Evolutionary conservation across 139 green algal genomes (phyloP), one percentile per base, ranked within the genome.

Genomic region (Closterium sp.): DNA sequence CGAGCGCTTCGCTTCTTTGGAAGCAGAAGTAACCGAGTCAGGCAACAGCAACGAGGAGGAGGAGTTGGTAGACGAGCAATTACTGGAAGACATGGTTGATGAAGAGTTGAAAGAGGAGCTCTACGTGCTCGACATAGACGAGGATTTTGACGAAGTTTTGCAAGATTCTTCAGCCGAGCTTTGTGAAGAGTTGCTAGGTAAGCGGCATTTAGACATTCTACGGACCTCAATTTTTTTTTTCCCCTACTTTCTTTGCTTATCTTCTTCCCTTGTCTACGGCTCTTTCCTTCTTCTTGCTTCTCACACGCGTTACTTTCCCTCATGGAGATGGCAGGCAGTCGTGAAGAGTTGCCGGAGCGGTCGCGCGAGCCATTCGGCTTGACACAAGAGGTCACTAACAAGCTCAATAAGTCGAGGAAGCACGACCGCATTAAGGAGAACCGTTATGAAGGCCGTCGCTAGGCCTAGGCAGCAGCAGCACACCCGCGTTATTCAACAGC

Each of bases 331-430:
- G 16, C 55, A 76, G 16, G 55, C 55, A 76, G 12, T 76, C 55
- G 55, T 76, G 4, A 76, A 28, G 55, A 76, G 12, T 19, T 76
- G 23, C 55, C 55, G 55, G 55, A 76, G 55, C 55, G 55, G 55
- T 76, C 55, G 55, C 3, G 55, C 55, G 55, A 76, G 33, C 84
- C 33, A 87, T 34, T 2, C 16, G 33, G 84, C 84, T 34, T 83
- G 84, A 87, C 84, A 35, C 84, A 87, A 83, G 33, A 87, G 33
- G 12, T 87, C 25, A 87, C 33, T 87, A 87, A 87, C 33, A 83
- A 87, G 33, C 19, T 87, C 12, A 87, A 83, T 87, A 35, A 87
- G 33, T 87, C 33, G 33, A 33, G 33, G 84, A 87, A 83, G 33
- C 33, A 87, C 33, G 33, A 34, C 84, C 33, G 33, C 33, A 19